Percentiles rank a stretch among this genome's conserved stretches.
Conservation (phyloP, 305 asterid genomes). For the Fraxinus nigra region DNA sequence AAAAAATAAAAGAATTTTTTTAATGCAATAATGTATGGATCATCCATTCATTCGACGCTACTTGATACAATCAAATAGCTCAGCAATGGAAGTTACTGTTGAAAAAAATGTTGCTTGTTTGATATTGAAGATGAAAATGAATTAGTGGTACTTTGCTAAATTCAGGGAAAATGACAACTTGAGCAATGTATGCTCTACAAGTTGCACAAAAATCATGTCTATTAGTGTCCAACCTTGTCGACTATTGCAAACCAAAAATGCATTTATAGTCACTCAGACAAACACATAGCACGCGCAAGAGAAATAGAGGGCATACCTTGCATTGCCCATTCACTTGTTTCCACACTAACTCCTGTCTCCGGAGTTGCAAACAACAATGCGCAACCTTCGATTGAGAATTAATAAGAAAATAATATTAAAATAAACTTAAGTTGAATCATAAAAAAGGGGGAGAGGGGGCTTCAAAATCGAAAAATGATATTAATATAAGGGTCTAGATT, state of each 20-base stretch:
- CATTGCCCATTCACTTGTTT: constrained; percentile 75
- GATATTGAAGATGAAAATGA: neutral
- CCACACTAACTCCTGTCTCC: constrained; percentile 54
- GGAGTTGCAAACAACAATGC: constrained; percentile 51
- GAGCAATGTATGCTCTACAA: neutral
- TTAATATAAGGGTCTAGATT: neutral
- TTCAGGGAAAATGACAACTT: neutral
- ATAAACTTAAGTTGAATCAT: constrained; percentile 2
- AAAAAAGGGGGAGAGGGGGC: neutral
- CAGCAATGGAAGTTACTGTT: neutral
- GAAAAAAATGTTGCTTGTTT: neutral
- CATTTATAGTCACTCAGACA: neutral
- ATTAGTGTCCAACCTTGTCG: neutral
- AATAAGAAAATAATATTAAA: constrained; percentile 3
- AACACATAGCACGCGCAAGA: neutral
- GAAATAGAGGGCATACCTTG: constrained; percentile 46
- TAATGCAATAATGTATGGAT: constrained; percentile 3
- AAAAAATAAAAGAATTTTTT: neutral
- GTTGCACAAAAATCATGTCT: neutral
- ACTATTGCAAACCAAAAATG: constrained; percentile 6
- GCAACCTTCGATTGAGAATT: constrained; percentile 36
- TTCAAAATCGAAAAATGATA: neutral
- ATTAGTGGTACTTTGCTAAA: neutral
- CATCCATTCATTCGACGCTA: neutral
- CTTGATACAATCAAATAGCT: constrained; percentile 15